phyloP scores from a whole-genome alignment of 225 moss, liverwort and hornwort species.

The Pleurozium schreberi region DNA sequence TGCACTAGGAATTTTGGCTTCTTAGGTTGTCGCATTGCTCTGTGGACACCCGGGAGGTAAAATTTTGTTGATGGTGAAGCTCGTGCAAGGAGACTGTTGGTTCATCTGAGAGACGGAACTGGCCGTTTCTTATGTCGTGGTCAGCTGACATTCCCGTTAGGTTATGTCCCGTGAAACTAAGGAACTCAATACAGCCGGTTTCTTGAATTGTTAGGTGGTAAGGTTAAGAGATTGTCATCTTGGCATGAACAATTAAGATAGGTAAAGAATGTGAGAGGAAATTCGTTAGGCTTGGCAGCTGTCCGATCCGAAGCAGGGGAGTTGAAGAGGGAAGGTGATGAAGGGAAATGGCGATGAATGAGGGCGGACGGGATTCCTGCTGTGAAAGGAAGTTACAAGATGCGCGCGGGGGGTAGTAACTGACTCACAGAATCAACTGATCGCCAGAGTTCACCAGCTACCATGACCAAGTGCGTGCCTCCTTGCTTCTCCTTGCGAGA shows the following conservation, averaged over 20 bases:
- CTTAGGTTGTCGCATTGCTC: neutral
- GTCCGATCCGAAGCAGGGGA: neutral
- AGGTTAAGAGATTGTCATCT: neutral
- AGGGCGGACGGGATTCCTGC: neutral
- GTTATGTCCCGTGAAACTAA: neutral
- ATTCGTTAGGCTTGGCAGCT: neutral
- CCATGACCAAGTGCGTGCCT: neutral
- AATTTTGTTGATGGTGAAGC: neutral
- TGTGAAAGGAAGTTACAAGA: neutral
- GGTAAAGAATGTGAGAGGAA: neutral
- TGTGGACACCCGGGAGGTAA: too few relatives aligned
- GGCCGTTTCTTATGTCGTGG: neutral
- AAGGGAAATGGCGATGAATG: neutral
- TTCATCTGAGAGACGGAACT: neutral
- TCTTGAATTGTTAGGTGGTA: neutral
- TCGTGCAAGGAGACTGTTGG: too few relatives aligned
- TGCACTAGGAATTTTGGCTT: neutral
- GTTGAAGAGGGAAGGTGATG: neutral
- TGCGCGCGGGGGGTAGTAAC: neutral
- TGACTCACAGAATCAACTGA: neutral
- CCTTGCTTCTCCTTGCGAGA: neutral
- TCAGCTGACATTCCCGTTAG: neutral
- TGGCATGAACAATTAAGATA: neutral
- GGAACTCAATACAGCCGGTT: neutral
- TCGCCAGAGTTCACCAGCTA: conserved; percentile 2